phyloP scores from a whole-genome alignment of 352 stramenopile genomes.

The Blastocystis sp. region DNA sequence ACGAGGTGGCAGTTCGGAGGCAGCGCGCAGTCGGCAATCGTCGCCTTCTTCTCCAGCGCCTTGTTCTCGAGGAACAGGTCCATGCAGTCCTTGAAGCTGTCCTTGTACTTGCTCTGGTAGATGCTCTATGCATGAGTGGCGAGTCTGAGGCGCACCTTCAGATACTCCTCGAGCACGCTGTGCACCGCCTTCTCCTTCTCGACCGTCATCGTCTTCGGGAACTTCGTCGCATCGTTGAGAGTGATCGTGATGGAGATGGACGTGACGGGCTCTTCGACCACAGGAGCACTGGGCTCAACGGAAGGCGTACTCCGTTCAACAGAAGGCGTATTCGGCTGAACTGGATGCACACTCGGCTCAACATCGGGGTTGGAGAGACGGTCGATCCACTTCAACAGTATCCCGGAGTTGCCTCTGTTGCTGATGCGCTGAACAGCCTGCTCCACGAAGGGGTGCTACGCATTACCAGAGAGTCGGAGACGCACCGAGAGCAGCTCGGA shows the following conservation, averaged over 20 bases:
- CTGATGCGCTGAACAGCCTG: not conserved
- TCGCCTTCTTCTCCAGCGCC: not conserved
- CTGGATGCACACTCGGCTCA: too few relatives aligned
- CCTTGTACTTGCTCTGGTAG: not conserved
- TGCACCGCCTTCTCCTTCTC: not conserved
- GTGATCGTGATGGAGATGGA: not conserved
- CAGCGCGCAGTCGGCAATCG: not conserved
- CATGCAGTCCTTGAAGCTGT: not conserved
- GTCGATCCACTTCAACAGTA: not conserved
- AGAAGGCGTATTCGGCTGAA: too few relatives aligned
- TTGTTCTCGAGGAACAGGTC: not conserved
- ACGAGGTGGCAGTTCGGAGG: not conserved
- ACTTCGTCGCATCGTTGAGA: not conserved
- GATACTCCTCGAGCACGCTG: not conserved
- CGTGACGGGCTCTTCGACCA: not conserved
- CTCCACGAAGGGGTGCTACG: not conserved
- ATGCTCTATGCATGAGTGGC: not conserved
- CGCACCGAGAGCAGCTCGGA: conserved; percentile 72
- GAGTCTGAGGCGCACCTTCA: not conserved
- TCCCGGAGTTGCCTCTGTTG: not conserved
- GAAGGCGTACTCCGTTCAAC: too few relatives aligned
- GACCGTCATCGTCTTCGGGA: not conserved
- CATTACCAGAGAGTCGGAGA: not conserved
- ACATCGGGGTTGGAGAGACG: too few relatives aligned
- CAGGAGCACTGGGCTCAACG: too few relatives aligned